Conservation (phyloP, 441 rosid genomes). For the Adansonia rubrostipa region DNA sequence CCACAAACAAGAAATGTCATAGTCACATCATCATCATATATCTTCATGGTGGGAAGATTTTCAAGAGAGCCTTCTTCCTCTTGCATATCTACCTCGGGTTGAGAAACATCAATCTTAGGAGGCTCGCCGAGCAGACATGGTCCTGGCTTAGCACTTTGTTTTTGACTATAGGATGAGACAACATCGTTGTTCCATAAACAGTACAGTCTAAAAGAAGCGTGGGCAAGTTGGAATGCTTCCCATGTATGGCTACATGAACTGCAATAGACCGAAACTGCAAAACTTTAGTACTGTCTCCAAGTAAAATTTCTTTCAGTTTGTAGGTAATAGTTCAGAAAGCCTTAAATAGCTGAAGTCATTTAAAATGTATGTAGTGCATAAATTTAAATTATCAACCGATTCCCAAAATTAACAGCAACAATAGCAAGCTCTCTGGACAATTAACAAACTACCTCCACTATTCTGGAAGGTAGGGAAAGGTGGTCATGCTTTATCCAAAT, state of each 20-base stretch:
- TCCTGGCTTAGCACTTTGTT: conserved; percentile 53
- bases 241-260: conserved; percentile 90
- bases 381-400: conserved; percentile 7
- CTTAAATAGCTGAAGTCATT: not conserved
- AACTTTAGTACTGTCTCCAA: conserved; percentile 21
- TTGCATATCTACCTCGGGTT: conserved; percentile 66
- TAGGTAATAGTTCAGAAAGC: not conserved
- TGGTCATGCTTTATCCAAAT: not conserved
- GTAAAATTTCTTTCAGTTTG: conserved; percentile 15
- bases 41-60: conserved; percentile 80
- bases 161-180: conserved; percentile 48
- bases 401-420: conserved; percentile 6
- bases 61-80: conserved; percentile 78
- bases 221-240: conserved; percentile 91
- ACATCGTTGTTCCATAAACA: conserved; percentile 49
- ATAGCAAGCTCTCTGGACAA: not conserved
- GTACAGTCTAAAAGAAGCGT: conserved; percentile 85
- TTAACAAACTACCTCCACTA: not conserved
- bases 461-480: not conserved
- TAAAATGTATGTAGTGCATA: conserved; percentile 1
- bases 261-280: conserved; percentile 37
- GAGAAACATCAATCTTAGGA: conserved; percentile 74
- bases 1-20: conserved; percentile 94
- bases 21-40: conserved; percentile 88
- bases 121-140: conserved; percentile 82